Conservation (phyloP, 768 basidiomycete genomes). For the Trametes meyenii region DNA sequence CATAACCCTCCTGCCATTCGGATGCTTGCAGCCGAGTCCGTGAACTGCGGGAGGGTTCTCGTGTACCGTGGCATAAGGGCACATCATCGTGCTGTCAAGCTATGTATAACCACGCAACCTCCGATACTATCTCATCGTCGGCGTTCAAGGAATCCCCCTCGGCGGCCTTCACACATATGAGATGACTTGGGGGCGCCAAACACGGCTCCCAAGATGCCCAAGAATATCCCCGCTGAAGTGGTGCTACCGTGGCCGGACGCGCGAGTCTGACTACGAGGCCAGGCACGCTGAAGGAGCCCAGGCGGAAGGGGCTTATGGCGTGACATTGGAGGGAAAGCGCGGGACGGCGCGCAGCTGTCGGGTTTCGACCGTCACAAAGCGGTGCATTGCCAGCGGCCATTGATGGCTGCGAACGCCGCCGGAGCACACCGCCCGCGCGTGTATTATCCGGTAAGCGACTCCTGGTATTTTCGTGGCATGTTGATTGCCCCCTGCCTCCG, state of each 20-base stretch:
- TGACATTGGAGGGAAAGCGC: not conserved
- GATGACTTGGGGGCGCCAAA: not conserved
- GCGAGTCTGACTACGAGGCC: not conserved
- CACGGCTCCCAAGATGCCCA: not conserved
- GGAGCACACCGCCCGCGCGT: not conserved
- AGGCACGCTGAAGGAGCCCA: not conserved
- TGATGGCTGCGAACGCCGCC: not conserved
- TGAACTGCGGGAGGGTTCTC: not conserved
- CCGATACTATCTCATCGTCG: not conserved
- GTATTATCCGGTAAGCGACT: not conserved
- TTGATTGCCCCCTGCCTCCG: not conserved
- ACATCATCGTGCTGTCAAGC: not conserved
- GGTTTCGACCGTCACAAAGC: slow-evolving; percentile 7
- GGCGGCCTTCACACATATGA: not conserved
- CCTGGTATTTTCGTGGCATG: not conserved
- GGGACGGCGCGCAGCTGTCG: not conserved
- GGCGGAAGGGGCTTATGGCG: not conserved
- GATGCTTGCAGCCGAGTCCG: not conserved
- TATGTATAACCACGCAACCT: not conserved
- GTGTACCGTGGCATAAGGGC: too few relatives aligned
- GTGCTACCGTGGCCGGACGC: not conserved
- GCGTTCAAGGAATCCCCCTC: not conserved
- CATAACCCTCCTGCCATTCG: not conserved
- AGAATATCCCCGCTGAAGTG: not conserved
- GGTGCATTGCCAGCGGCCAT: not conserved